A percentile compares a stretch with the other conserved stretches of the same genome.
phyloP scores from a whole-genome alignment of 2,329 filamentous ascomycete species.

The Tolypocladium guangdongense region DNA sequence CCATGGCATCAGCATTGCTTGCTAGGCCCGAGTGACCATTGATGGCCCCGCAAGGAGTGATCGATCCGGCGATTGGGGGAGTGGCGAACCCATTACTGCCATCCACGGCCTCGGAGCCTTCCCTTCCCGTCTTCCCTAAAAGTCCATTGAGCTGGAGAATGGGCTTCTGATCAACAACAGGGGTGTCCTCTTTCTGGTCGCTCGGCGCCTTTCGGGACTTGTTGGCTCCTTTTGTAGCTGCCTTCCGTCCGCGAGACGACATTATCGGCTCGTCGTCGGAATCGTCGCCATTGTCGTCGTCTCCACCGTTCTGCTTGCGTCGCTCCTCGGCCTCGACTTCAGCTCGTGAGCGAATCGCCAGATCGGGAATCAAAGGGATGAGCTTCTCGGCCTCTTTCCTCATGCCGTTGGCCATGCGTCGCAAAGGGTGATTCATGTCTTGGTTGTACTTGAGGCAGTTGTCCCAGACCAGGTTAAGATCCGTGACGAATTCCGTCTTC shows the following conservation, averaged over 20 bases:
- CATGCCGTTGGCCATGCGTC: conserved; percentile 93
- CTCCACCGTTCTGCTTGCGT: conserved; percentile 74
- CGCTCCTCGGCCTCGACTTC: conserved; percentile 87
- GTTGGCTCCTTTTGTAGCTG: conserved; percentile 64
- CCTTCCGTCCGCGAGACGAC: conserved; percentile 87
- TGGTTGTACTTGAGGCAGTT: conserved; percentile 96
- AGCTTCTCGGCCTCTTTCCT: conserved; percentile 95
- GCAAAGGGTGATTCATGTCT: conserved; percentile 73
- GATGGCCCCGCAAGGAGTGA: conserved; percentile 58
- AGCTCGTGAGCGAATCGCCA: conserved; percentile 78
- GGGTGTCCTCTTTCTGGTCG: conserved; percentile 69
- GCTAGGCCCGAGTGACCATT: conserved; percentile 56
- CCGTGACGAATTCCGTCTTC: conserved; percentile 88
- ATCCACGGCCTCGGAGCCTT: conserved; percentile 71
- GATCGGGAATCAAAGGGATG: conserved; percentile 87
- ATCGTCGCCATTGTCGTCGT: conserved; percentile 75
- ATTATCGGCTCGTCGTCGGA: conserved; percentile 98
- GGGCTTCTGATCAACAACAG: conserved; percentile 65
- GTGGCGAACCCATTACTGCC: conserved; percentile 81
- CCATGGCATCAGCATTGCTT: conserved; percentile 76
- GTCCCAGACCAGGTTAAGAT: conserved; percentile 91
- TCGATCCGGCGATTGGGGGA: conserved; percentile 61
- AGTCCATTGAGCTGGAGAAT: conserved; percentile 55
- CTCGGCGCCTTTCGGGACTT: conserved; percentile 64
- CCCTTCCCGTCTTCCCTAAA: conserved; percentile 44